Evolutionary conservation across 345 rosid species (phyloP).

Genomic region (Aethionema arabicum): DNA sequence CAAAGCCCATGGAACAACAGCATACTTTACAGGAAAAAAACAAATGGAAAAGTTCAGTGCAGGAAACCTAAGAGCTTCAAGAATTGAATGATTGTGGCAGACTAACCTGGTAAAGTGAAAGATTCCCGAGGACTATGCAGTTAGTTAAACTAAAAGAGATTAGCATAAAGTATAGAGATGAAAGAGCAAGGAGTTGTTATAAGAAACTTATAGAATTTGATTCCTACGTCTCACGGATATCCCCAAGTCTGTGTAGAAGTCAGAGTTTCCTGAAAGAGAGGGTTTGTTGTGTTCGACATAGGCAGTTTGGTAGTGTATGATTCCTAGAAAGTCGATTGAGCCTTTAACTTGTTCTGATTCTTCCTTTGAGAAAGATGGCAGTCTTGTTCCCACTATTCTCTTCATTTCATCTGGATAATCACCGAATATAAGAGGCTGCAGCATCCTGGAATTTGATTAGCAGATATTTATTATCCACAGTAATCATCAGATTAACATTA

Average conservation of each 20-base stretch:
- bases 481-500: not conserved
- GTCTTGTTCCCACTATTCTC: slow-evolving; percentile 53
- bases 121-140: slow-evolving; percentile 31
- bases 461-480: not conserved
- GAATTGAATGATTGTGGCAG: not conserved
- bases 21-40: slow-evolving; percentile 21
- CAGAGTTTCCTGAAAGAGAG: slow-evolving; percentile 29
- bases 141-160: slow-evolving; percentile 1
- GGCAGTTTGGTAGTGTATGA: slow-evolving; percentile 39
- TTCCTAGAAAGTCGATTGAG: slow-evolving; percentile 55
- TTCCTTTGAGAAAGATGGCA: slow-evolving; percentile 44
- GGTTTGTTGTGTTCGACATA: slow-evolving; percentile 37
- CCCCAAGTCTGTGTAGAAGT: slow-evolving; percentile 42
- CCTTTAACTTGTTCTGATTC: slow-evolving; percentile 60
- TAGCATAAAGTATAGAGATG: not conserved
- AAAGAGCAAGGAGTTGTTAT: not conserved
- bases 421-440: slow-evolving; percentile 54
- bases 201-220: not conserved
- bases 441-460: slow-evolving; percentile 36
- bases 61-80: too few species aligned
- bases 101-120: slow-evolving; percentile 23
- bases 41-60: too few species aligned
- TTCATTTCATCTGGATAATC: slow-evolving; percentile 68
- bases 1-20: slow-evolving; percentile 33
- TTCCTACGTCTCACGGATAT: slow-evolving; percentile 15